These are phyloP conservation scores for Dicorynia guianensis DNA, from an alignment of 306 rosid genomes.

Conservation along the genomic window DNA sequence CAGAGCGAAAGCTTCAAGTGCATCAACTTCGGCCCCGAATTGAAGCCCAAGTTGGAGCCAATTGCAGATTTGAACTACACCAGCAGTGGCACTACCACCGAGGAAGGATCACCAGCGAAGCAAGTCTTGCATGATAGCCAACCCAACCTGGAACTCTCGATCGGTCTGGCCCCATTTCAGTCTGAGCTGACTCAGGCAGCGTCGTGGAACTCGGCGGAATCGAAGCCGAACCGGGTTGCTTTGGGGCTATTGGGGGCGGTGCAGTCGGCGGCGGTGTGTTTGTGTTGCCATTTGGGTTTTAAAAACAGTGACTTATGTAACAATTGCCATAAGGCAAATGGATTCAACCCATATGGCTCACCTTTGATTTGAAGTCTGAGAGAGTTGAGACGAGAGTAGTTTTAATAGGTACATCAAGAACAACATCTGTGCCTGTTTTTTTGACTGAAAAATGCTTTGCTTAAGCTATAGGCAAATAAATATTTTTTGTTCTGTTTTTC, in stretches of 20 bases:
- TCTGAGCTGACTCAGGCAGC: conserved; percentile 40
- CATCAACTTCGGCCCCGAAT: not conserved
- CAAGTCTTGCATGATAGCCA: conserved; percentile 7
- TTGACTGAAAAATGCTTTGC: no score
- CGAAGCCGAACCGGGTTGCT: conserved; percentile 31
- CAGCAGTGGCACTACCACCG: conserved; percentile 66
- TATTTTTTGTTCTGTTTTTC: no score
- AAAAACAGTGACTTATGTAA: conserved; percentile 44
- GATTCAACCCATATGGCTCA: no score
- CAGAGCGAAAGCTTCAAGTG: conserved; percentile 23
- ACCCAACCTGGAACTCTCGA: conserved; percentile 67
- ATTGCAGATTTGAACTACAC: conserved; percentile 46
- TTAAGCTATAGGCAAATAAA: no score
- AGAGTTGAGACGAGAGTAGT: no score
- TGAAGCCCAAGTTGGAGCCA: conserved; percentile 31
- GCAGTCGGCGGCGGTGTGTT: conserved; percentile 43
- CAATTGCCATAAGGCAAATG: conserved; percentile 47
- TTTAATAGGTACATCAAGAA: no score
- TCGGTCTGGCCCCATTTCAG: conserved; percentile 62
- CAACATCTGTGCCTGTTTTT: no score
- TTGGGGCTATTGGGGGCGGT: not conserved
- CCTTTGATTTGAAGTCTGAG: no score
- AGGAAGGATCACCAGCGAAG: conserved; percentile 44
- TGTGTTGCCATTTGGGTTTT: conserved; percentile 56
- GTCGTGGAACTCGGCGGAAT: conserved; percentile 52